These are phyloP conservation scores for Periconia sp. DNA, from an alignment of 2,329 filamentous ascomycete genomes.

Conservation along the genomic window DNA sequence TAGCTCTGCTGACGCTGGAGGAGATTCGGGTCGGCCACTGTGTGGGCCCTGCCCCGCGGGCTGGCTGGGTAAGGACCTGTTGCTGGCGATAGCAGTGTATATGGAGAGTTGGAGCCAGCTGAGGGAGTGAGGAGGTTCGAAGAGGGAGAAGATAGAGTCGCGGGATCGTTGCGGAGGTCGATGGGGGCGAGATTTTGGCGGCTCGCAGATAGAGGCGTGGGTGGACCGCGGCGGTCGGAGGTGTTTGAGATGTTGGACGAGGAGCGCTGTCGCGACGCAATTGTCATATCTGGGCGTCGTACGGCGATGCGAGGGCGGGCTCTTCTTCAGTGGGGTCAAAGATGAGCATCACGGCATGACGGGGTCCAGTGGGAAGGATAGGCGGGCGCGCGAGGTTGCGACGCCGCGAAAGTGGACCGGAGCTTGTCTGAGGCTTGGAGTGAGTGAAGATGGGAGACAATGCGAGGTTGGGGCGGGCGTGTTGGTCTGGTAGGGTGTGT, in stretches of 20 bases:
- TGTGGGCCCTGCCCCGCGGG: constrained; percentile 47
- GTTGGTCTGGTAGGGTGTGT: background rate
- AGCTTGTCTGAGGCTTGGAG: background rate
- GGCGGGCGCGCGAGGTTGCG: background rate
- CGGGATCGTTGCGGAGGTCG: constrained; percentile 23
- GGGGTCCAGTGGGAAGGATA: constrained; percentile 3
- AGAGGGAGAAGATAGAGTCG: constrained; percentile 23
- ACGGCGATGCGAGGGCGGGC: constrained; percentile 7
- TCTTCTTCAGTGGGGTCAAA: constrained; percentile 23
- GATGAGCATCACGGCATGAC: constrained; percentile 28
- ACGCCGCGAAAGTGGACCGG: background rate
- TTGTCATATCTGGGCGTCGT: constrained; percentile 26
- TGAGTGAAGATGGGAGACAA: background rate
- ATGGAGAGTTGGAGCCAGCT: constrained; percentile 40
- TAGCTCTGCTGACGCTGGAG: constrained; percentile 30
- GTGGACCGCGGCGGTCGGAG: constrained; percentile 29
- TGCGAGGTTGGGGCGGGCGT: constrained; percentile 5
- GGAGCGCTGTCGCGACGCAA: constrained; percentile 34
- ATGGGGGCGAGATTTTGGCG: constrained; percentile 27
- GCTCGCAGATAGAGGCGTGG: constrained; percentile 26
- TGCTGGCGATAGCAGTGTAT: constrained; percentile 42
- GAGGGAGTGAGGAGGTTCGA: constrained; percentile 37
- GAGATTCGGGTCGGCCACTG: constrained; percentile 42
- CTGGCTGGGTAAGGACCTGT: constrained; percentile 24
- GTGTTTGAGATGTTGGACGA: constrained; percentile 31